Percentiles rank a stretch among this genome's conserved stretches.
Evolutionary conservation across 306 rosid genomes (phyloP).

Genomic region (Lithocarpus polystachyus): DNA sequence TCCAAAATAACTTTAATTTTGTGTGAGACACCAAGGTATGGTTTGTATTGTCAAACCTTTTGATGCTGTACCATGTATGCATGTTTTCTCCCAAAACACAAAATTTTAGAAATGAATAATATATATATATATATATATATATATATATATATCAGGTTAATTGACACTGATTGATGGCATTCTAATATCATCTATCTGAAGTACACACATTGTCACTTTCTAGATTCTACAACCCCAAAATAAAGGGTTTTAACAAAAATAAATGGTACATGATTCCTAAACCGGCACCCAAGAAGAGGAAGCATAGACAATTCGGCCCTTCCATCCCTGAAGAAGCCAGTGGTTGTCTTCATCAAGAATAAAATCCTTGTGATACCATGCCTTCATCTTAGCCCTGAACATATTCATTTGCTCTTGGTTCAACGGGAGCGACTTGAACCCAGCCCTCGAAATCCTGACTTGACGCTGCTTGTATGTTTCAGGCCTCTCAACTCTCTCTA

Average conservation of each 20-base stretch:
- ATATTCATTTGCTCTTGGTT: not conserved
- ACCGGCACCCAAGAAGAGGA: slow-evolving; percentile 6
- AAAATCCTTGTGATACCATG: slow-evolving; percentile 10
- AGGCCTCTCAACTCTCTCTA: not conserved
- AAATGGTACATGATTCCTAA: not conserved
- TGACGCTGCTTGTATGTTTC: not conserved
- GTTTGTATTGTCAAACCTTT: too few species aligned
- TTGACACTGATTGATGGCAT: too few species aligned
- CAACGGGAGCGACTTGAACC: not conserved
- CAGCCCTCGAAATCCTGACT: not conserved
- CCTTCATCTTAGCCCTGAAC: not conserved
- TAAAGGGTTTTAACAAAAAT: not conserved
- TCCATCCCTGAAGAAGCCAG: slow-evolving; percentile 12
- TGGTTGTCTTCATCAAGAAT: not conserved
- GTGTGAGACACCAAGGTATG: too few species aligned
- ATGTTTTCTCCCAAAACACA: too few species aligned
- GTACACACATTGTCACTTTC: too few species aligned
- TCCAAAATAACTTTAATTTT: too few species aligned
- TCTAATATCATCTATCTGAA: too few species aligned
- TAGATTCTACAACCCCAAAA: too few species aligned
- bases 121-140: too few species aligned
- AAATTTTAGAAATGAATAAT: too few species aligned
- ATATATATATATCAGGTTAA: too few species aligned
- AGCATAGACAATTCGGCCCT: slow-evolving; percentile 6
- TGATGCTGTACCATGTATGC: too few species aligned